Base-by-base conservation (phyloP, 2,329 filamentous ascomycete genomes). In the Tolypocladium sp. region DNA sequence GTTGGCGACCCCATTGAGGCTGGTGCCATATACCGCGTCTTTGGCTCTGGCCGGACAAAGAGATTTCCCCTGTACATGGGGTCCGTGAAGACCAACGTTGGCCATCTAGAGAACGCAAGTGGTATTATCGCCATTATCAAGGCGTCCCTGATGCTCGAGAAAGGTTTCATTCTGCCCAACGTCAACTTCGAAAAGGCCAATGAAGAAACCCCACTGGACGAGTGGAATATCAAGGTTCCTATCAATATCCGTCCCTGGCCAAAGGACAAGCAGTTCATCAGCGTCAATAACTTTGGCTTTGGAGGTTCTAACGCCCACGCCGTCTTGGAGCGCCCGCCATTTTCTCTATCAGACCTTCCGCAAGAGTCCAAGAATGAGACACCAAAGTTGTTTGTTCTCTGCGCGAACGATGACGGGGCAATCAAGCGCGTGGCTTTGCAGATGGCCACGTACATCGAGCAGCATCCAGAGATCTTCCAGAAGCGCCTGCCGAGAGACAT, bases 1-100 rank as follows among this genome's bases (percentile, higher is more conserved):
- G 76, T 78, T 2, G 83, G 82, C 2, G 82, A 85, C 60, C 80
- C 81, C 0, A 76, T 79, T 15, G 82, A 85, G 61, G 27, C 27
- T 30, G 27, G 27, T 30, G 78, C 78, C 2, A 76, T 83, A 40
- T 68, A 73, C 41, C 71, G 73, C 10, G 75, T 79, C 0, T 75
- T 82, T 38, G 70, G 72, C 5, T 62, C 68, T 30, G 71, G 71
- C 5, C 71, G 76, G 9, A 71, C 73, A 33, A 65, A 70, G 22
- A 67, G 72, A 8, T 68, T 71, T 49, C 77, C 76, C 27, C 4
- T 30, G 27, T 77, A 72, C 58, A 73, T 80, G 17, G 79, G 79
- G 10, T 80, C 78, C 0, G 74, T 80, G 2, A 81, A 81, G 61
- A 76, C 77, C 4, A 81, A 80, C 59, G 73, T 82, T 42, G 81